Base-by-base conservation (phyloP, 208 protist genomes). In the Acanthamoeba triangularis region DNA sequence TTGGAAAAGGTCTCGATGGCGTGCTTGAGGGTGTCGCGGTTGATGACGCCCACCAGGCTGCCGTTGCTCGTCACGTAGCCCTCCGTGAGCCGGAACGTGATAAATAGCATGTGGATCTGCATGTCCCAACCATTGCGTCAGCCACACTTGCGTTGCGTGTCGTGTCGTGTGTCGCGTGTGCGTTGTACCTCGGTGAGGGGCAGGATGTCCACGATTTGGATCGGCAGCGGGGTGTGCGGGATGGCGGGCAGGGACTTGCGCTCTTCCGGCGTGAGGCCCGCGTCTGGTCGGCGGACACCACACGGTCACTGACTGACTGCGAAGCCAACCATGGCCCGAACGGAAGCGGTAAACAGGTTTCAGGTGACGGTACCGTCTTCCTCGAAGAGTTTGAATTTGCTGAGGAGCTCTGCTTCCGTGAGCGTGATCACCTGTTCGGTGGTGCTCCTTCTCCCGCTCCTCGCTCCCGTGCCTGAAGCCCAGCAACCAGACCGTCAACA, bases 31-130 rank as follows among this genome's bases (percentile, higher is more conserved):
- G 33, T 87, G 52, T 87, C 78, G 30, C 78, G 78, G 18, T 30
- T 74, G 59, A 93, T 93, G 59, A 93, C 44, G 14, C 90, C 90
- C 56, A 85, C 67, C 23, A 94, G 35, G 33, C 67, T 94, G 25
- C 90, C 90, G 16, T 85, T 54, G 35, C 30, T 69, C 11, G 90
- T 94, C 67, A 94, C 90, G 49, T 61, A 85, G 90, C n/a, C 90
- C 90, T 94, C 90, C 56, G 65, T 85, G n/a, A 94, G 69, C 37
- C 90, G 90, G 52, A 94, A 67, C 52, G 90, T 94, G 90, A 94
- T 94, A 52, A 94, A 94, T 6, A 94, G 47, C 90, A 94, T 94
- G 69, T 94, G 90, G 30, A 94, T 67, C 67, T 94, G 90, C 18
- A 56, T 5, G 28, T 10, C 25, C 25, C 23, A 10, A 69, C n/a